phyloP scores from a whole-genome alignment of 768 basidiomycete species.

The Calocera cornea region DNA sequence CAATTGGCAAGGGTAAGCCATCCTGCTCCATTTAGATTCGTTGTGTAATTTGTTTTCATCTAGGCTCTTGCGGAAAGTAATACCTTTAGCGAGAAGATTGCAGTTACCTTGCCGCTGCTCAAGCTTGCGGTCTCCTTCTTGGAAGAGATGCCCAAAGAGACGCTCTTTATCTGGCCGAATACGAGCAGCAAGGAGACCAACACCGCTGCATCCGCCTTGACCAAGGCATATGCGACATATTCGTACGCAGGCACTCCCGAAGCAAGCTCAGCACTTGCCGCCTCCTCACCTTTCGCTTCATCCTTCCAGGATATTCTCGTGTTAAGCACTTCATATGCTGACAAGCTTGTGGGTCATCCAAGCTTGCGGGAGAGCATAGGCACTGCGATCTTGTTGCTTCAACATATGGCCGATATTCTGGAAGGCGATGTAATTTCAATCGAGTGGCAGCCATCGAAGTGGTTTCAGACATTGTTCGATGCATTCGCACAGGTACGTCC shows the following conservation, averaged over 20 bases:
- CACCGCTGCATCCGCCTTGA: background rate
- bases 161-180: background rate
- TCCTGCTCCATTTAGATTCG: background rate
- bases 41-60: background rate
- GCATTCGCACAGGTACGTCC: slow-evolving; percentile 40
- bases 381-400: slow-evolving; percentile 39
- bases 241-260: background rate
- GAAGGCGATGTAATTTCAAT: slow-evolving; percentile 25
- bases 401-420: slow-evolving; percentile 36
- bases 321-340: slow-evolving; percentile 36
- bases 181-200: background rate
- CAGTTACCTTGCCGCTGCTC: background rate
- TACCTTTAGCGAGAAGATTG: background rate
- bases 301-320: slow-evolving; percentile 42
- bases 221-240: background rate
- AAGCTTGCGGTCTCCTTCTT: background rate
- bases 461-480: slow-evolving; percentile 45
- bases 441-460: slow-evolving; percentile 48
- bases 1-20: slow-evolving; percentile 49
- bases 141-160: background rate
- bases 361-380: slow-evolving; percentile 39
- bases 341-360: slow-evolving; percentile 1
- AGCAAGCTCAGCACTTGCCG: background rate
- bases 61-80: background rate
- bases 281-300: slow-evolving; percentile 37